Base-by-base conservation (phyloP, 192 early-diverging fungal genomes). In the Martensiomyces pterosporus region DNA sequence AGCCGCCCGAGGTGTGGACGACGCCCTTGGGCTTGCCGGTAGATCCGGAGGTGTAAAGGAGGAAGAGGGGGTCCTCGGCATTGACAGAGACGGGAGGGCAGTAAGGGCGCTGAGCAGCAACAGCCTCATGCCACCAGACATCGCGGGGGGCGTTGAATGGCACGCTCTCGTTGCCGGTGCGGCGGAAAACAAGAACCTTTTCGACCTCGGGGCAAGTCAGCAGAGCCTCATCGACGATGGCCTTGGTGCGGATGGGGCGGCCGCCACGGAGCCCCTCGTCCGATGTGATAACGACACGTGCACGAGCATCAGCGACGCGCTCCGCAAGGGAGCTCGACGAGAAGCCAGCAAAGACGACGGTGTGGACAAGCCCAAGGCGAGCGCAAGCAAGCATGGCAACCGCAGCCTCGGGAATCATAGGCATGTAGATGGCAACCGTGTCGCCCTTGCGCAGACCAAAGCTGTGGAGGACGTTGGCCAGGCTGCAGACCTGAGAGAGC, bases 331-430 rank as follows among this genome's bases (percentile, higher is more conserved):
- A 89, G 25, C 91, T 87, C 33, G 93, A 81, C 29, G 89, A 92
- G 77, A 98, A 98, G 24, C 94, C 94, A 8, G 94, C 94, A 82
- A 98, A 98, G 51, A 98, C 86, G 35, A 98, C 94, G 16, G 85
- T 85, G 79, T 97, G 94, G 15, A 96, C 76, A 7, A 88, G 82
- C 39, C 94, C 93, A 34, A 98, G 84, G 26, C 93, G 79, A 5
- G 93, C 91, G 64, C 94, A 98, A 24, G 94, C 94, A 24, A 98
- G 79, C 85, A 98, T 90, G 13, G 94, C 83, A 34, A 89, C 79
- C 1, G 84, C 84, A 18, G 94, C 93, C 75, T 94, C 93, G 45
- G 94, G 94, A 25, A 92, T 82, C 91, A 94, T 94, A 39, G 93
- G 94, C 89, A 98, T 90, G 71, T 98, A 98, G 64, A 98, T 94